Conservation (phyloP, 768 basidiomycete genomes). For the Amanita phalloides region DNA sequence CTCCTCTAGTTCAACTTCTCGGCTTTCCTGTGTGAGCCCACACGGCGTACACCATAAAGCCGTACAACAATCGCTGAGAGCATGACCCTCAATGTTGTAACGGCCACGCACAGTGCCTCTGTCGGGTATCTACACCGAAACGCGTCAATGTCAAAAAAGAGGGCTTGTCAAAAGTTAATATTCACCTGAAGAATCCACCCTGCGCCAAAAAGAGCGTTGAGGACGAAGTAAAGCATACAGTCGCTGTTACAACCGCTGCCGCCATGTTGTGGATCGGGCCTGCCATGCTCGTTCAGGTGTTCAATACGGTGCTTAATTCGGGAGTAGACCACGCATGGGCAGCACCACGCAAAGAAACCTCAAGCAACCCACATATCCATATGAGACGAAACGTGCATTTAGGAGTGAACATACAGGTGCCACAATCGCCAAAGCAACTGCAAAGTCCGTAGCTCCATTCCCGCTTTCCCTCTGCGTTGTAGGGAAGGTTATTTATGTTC, state of each 20-base stretch:
- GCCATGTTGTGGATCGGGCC: conserved; percentile 27
- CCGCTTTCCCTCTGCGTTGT: no score
- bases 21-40: conserved; percentile 34
- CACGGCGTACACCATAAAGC: conserved; percentile 36
- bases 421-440: no score
- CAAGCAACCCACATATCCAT: background rate
- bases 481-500: no score
- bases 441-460: no score
- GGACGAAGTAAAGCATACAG: conserved; percentile 24
- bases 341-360: conserved; percentile 28
- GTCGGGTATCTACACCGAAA: conserved; percentile 16
- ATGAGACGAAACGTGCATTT: no score
- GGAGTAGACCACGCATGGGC: conserved; percentile 31
- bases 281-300: conserved; percentile 14
- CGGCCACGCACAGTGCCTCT: conserved; percentile 30
- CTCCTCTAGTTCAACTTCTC: conserved; percentile 38
- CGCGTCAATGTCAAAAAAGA: background rate
- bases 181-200: conserved; percentile 32
- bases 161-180: background rate
- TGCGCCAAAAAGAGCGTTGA: conserved; percentile 19
- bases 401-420: no score
- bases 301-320: conserved; percentile 19
- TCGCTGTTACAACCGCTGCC: conserved; percentile 20
- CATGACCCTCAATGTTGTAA: conserved; percentile 36
- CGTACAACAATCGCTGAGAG: conserved; percentile 27